Evolutionary conservation across 306 rosid species (phyloP).

Genomic region (Vigna radiata): DNA sequence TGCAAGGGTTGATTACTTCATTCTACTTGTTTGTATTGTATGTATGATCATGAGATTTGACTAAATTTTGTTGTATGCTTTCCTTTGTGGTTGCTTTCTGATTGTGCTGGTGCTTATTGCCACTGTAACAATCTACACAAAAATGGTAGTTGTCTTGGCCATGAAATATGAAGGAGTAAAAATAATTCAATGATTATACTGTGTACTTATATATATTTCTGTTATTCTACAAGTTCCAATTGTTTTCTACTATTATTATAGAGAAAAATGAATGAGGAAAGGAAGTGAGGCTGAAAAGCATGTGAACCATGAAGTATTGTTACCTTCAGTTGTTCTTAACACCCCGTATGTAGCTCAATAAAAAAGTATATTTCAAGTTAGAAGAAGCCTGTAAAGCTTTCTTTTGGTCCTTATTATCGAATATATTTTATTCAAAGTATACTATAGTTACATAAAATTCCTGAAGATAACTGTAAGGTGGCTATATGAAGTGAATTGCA

Average conservation of each 20-base stretch:
- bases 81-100: constrained; percentile 31
- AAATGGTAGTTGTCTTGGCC: constrained; percentile 25
- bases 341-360: neutral
- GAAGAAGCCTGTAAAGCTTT: neutral
- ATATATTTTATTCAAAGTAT: constrained; percentile 15
- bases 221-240: constrained; percentile 25
- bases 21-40: constrained; percentile 29
- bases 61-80: constrained; percentile 22
- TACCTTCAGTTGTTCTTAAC: constrained; percentile 22
- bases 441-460: constrained; percentile 15
- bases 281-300: constrained; percentile 1
- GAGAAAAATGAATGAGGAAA: neutral
- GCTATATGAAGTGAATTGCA: constrained; percentile 32
- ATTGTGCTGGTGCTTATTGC: constrained; percentile 35
- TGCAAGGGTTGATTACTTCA: neutral
- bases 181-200: neutral
- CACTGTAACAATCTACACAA: constrained; percentile 1
- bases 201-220: constrained; percentile 21
- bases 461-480: constrained; percentile 21
- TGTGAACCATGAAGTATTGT: constrained; percentile 4
- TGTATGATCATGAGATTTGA: constrained; percentile 34
- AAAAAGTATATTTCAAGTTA: neutral
- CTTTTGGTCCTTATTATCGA: constrained; percentile 10
- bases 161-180: constrained; percentile 15
- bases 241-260: constrained; percentile 1